Base-by-base conservation (phyloP, 192 early-diverging fungal genomes). In the Podila verticillata region DNA sequence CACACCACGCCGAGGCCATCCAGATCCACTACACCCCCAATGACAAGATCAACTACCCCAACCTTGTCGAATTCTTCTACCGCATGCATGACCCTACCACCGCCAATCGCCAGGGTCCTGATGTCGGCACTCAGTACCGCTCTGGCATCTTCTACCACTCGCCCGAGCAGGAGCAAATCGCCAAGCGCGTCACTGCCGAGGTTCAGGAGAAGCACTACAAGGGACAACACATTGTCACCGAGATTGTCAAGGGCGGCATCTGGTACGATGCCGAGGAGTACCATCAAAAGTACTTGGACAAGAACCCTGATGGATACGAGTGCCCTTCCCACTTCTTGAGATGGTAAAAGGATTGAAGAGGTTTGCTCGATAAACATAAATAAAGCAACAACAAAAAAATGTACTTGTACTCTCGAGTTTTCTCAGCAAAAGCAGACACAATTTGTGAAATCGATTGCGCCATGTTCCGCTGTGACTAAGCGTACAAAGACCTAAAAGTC, bases 41-140 rank as follows among this genome's bases (percentile, higher is more conserved):
- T 8, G 68, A 73, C 7, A 81, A 85, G n/a, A 79, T 96, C 30
- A 85, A 90, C 9, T 98, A 95, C 84, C 83, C 75, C n/a, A 84
- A 83, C 10, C 86, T 98, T 29, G 82, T 96, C 13, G 89, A 92
- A 54, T 92, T 93, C 71, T 97, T 97, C 75, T 97, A 93, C 84
- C 86, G 87, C 62, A 90, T 89, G 74, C 92, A 95, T 75, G 95
- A 98, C 73, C 94, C 97, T 3, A 97, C 96, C 2, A 95, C 93
- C 15, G 56, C 88, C n/a, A 93, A 95, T 81, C 83, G 88, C 1
- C 97, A 97, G 69, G 97, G 97, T 5, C 86, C 85, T 36, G 96
- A 98, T 73, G 49, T 74, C 28, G 97, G 97, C 20, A 89, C 92
- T 17, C 97, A 98, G 82, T 89, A 98, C 86, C 87, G 97, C 17